These are phyloP conservation scores for Xylariaceae sp. DNA, from an alignment of 2,329 filamentous ascomycete species.

Conservation along the genomic window DNA sequence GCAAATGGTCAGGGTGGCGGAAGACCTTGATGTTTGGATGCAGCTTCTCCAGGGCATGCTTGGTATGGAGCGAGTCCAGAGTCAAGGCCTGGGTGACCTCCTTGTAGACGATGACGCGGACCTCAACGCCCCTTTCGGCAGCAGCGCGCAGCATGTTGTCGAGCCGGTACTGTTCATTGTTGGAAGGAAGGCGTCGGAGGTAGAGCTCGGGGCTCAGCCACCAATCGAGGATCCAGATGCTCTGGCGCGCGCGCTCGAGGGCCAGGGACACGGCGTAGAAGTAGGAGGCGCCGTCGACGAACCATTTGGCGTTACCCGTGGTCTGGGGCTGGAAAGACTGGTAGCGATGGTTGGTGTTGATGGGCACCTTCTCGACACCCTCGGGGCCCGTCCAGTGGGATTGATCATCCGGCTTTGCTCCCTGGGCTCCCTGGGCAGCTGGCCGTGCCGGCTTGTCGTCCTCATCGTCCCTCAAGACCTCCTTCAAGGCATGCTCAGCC, in stretches of 20 bases:
- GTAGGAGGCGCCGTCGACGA: conserved; percentile 75
- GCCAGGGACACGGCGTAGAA: conserved; percentile 80
- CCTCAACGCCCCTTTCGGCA: conserved; percentile 73
- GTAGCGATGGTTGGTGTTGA: conserved; percentile 43
- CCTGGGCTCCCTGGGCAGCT: conserved; percentile 4
- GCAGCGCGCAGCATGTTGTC: conserved; percentile 77
- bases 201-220: conserved; percentile 88
- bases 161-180: conserved; percentile 75
- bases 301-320: conserved; percentile 76
- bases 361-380: conserved; percentile 9
- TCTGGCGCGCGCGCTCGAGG: conserved; percentile 65
- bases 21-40: conserved; percentile 85
- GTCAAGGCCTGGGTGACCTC: conserved; percentile 78
- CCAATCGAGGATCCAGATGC: conserved; percentile 83
- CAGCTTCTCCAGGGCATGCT: conserved; percentile 65
- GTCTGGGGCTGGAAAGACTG: conserved; percentile 67
- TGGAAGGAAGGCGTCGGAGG: conserved; percentile 70
- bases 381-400: too few relatives aligned
- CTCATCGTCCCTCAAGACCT: conserved; percentile 31
- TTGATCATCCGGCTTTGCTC: too few relatives aligned
- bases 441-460: conserved; percentile 4
- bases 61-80: conserved; percentile 67
- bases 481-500: conserved; percentile 34
- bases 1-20: conserved; percentile 80
- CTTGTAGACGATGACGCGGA: conserved; percentile 88